These are phyloP conservation scores for Vicia sativa DNA, from an alignment of 306 rosid genomes.

Conservation along the genomic window DNA sequence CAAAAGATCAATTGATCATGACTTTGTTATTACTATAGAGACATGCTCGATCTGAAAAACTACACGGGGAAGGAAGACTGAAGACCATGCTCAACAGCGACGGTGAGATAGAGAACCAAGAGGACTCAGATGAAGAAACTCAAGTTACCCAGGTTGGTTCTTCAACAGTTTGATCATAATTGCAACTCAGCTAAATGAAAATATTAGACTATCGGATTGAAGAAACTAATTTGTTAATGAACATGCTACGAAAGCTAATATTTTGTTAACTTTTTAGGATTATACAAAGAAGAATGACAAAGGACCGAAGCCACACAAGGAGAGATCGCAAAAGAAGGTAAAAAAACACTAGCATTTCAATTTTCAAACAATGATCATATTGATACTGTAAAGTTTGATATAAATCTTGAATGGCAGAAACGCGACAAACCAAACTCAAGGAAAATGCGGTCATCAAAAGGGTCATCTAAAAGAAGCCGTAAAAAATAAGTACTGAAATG, in stretches of 20 bases:
- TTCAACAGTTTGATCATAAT: constrained; percentile 19
- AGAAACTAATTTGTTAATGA: constrained; percentile 16
- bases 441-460: constrained; percentile 40
- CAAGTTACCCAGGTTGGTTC: constrained; percentile 57
- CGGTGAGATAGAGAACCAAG: constrained; percentile 76
- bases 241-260: constrained; percentile 5
- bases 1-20: background rate
- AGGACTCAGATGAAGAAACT: constrained; percentile 50
- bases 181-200: background rate
- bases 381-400: constrained; percentile 21
- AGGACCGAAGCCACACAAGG: constrained; percentile 45
- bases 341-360: constrained; percentile 18
- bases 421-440: constrained; percentile 31
- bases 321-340: constrained; percentile 58
- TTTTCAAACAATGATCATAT: background rate
- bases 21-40: constrained; percentile 52
- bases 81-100: constrained; percentile 72
- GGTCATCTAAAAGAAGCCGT: constrained; percentile 52
- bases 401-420: constrained; percentile 52
- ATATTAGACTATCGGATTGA: background rate
- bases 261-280: constrained; percentile 42
- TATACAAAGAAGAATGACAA: constrained; percentile 40
- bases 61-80: constrained; percentile 70
- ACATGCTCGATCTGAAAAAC: constrained; percentile 84
- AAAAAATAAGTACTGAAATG: constrained; percentile 41